A percentile compares a stretch with the other conserved stretches of the same genome.
Conservation (phyloP, 1,139 yeast species). For the Nakaseomyces glabratus region DNA sequence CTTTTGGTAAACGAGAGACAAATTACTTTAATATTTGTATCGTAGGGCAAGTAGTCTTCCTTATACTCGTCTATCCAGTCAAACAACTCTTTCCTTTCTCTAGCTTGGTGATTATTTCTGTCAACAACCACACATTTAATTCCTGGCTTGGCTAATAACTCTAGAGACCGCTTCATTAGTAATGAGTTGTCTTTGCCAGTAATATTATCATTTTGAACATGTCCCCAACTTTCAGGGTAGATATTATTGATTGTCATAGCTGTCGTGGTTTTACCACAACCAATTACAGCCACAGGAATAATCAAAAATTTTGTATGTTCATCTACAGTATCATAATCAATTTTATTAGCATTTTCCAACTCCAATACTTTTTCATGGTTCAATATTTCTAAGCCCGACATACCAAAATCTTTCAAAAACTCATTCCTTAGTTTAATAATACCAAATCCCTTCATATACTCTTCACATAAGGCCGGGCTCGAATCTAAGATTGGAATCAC, state of each 20-base stretch:
- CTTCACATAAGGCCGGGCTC: conserved; percentile 38
- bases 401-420: conserved; percentile 44
- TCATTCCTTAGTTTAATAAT: conserved; percentile 60
- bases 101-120: conserved; percentile 66
- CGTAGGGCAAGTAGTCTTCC: conserved; percentile 34
- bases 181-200: conserved; percentile 40
- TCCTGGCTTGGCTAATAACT: conserved; percentile 31
- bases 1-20: conserved; percentile 60
- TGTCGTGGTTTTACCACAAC: conserved; percentile 91
- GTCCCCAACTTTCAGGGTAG: conserved; percentile 54
- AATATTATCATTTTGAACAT: conserved; percentile 80
- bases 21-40: conserved; percentile 41
- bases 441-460: conserved; percentile 54
- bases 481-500: conserved; percentile 45
- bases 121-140: conserved; percentile 59
- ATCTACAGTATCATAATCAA: conserved; percentile 29
- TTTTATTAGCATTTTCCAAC: conserved; percentile 29
- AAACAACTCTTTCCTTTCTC: conserved; percentile 64
- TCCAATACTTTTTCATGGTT: conserved; percentile 32
- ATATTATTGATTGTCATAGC: conserved; percentile 50
- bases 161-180: conserved; percentile 45
- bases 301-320: conserved; percentile 46
- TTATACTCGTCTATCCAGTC: conserved; percentile 40
- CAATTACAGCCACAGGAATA: conserved; percentile 82
- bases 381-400: conserved; percentile 39